Conservation (phyloP, 2,329 filamentous ascomycete species). For the Pezizomycotina sp. region DNA sequence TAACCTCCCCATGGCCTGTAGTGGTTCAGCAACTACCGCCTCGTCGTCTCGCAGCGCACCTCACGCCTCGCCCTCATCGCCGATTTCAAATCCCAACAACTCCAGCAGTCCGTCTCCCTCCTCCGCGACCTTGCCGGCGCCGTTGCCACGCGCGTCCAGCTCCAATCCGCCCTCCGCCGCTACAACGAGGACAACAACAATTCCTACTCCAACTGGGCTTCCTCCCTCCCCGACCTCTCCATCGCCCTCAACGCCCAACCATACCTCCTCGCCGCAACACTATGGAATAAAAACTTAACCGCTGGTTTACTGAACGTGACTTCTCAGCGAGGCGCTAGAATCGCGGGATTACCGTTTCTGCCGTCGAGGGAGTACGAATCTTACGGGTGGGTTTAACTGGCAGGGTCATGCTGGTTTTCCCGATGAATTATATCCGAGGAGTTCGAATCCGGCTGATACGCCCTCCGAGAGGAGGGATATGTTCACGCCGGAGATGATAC, state of each 20-base stretch:
- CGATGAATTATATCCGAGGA: conserved; percentile 34
- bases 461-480: conserved; percentile 17
- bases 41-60: conserved; percentile 42
- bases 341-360: conserved; percentile 8
- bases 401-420: conserved; percentile 36
- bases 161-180: conserved; percentile 39
- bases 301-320: conserved; percentile 20
- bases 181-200: conserved; percentile 41
- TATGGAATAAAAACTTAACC: conserved; percentile 21
- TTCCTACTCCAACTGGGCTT: conserved; percentile 42
- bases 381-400: conserved; percentile 30
- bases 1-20: conserved; percentile 42
- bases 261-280: conserved; percentile 20
- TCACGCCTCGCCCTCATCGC: conserved; percentile 58
- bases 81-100: conserved; percentile 66
- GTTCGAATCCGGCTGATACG: conserved; percentile 11
- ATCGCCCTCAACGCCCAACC: conserved; percentile 48
- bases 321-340: conserved; percentile 10
- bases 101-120: conserved; percentile 60
- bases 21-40: conserved; percentile 44
- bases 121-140: conserved; percentile 58
- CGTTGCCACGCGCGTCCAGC: conserved; percentile 48
- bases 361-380: conserved; percentile 27
- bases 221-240: conserved; percentile 32
- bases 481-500: conserved; percentile 26